Percentiles rank a stretch among this genome's conserved stretches.
These are phyloP conservation scores for Alternaria panax DNA, from an alignment of 2,329 filamentous ascomycete genomes.

Conservation along the genomic window DNA sequence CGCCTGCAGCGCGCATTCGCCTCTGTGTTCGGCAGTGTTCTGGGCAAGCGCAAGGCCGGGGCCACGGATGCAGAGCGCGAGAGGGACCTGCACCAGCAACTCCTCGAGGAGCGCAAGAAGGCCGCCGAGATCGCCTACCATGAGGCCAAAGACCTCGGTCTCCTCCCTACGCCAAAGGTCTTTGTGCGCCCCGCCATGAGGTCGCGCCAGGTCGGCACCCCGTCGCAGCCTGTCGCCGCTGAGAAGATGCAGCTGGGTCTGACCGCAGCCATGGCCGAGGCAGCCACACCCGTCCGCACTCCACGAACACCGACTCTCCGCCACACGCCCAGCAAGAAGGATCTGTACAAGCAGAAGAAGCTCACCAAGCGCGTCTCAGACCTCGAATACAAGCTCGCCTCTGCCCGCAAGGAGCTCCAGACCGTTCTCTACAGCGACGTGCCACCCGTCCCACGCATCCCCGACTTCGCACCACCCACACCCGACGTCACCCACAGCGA, in stretches of 20 bases:
- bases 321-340: slow-evolving; percentile 62
- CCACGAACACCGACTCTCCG: slow-evolving; percentile 48
- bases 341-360: slow-evolving; percentile 64
- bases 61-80: slow-evolving; percentile 29
- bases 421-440: slow-evolving; percentile 56
- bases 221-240: not conserved
- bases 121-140: slow-evolving; percentile 43
- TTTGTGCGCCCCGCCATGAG: slow-evolving; percentile 35
- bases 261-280: slow-evolving; percentile 15
- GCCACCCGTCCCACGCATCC: slow-evolving; percentile 49
- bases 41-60: slow-evolving; percentile 45
- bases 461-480: slow-evolving; percentile 40
- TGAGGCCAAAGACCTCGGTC: slow-evolving; percentile 43
- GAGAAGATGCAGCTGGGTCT: slow-evolving; percentile 15
- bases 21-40: slow-evolving; percentile 32
- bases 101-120: slow-evolving; percentile 37
- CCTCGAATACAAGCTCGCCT: slow-evolving; percentile 65
- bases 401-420: slow-evolving; percentile 63
- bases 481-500: slow-evolving; percentile 30
- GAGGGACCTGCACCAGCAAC: slow-evolving; percentile 18
- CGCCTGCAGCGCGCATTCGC: slow-evolving; percentile 40
- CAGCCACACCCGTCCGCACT: slow-evolving; percentile 17
- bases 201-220: slow-evolving; percentile 18
- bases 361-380: slow-evolving; percentile 67
- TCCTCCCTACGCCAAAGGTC: slow-evolving; percentile 43